Conservation (phyloP, 2,329 filamentous ascomycete genomes). For the Xylariales sp. region DNA sequence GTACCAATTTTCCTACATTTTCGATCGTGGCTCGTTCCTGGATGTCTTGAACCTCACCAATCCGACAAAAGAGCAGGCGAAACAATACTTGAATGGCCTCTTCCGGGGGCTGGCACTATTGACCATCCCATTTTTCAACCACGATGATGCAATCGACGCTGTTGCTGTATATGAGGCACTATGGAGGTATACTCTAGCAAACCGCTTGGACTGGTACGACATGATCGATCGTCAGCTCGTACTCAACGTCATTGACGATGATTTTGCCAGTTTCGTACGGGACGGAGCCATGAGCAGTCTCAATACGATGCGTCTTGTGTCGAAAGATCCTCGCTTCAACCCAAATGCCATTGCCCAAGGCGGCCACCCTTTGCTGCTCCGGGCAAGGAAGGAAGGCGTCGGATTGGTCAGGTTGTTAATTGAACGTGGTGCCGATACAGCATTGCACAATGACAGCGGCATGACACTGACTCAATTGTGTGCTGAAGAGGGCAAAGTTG, state of each 20-base stretch:
- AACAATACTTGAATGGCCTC: not conserved
- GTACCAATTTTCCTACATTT: not conserved
- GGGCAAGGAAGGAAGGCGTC: not conserved
- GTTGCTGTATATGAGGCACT: not conserved
- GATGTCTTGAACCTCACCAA: not conserved
- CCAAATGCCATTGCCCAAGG: not conserved
- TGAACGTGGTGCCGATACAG: slow-evolving; percentile 1
- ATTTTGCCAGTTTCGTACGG: not conserved
- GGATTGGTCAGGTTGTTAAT: not conserved
- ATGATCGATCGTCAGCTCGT: not conserved
- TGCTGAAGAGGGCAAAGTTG: not conserved
- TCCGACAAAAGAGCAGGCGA: not conserved
- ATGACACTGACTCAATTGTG: not conserved
- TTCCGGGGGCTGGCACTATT: not conserved
- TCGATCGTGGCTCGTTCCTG: not conserved
- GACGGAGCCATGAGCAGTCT: not conserved
- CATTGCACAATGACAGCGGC: not conserved
- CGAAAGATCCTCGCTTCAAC: slow-evolving; percentile 3
- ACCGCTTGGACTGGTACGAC: not conserved
- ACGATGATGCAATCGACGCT: not conserved
- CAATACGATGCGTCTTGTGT: not conserved
- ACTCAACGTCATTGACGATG: not conserved
- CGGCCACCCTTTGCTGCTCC: not conserved
- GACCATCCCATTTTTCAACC: not conserved
- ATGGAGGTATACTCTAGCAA: not conserved